Percentiles rank a stretch among this genome's conserved stretches.
Conservation (phyloP, 2,329 filamentous ascomycete genomes). For the Sporothrix brunneoviolacea region DNA sequence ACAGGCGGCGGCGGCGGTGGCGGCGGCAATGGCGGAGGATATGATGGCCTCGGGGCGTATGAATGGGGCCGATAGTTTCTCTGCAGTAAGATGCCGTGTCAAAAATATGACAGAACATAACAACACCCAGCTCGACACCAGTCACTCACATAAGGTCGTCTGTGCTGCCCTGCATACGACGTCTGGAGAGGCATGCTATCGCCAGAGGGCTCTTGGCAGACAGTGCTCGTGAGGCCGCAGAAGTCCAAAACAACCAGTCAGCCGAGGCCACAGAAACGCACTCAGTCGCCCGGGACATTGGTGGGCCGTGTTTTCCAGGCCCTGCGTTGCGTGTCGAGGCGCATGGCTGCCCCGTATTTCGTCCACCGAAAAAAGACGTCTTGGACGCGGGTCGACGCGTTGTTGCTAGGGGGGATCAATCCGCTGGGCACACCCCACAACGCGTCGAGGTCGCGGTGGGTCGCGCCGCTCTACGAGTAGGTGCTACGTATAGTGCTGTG, state of each 20-base stretch:
- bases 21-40: conserved; percentile 22
- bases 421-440: too few species aligned
- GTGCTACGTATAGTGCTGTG: not conserved
- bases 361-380: not conserved
- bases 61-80: conserved; percentile 40
- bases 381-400: conserved; percentile 10
- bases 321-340: not conserved
- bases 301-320: too few species aligned
- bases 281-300: too few species aligned
- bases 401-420: conserved; percentile 5
- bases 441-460: conserved; percentile 10
- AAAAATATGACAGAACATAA: too few species aligned
- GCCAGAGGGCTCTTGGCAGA: not conserved
- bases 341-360: not conserved
- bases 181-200: too few species aligned
- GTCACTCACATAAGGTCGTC: conserved; percentile 12
- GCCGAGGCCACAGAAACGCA: too few species aligned
- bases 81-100: not conserved
- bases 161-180: too few species aligned
- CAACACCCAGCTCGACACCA: not conserved
- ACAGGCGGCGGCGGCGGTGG: conserved; percentile 32
- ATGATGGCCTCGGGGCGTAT: conserved; percentile 27
- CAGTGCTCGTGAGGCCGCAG: not conserved
- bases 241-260: not conserved
- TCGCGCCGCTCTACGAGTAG: not conserved